phyloP scores from a whole-genome alignment of 768 basidiomycete species.

The Amanita muscaria region DNA sequence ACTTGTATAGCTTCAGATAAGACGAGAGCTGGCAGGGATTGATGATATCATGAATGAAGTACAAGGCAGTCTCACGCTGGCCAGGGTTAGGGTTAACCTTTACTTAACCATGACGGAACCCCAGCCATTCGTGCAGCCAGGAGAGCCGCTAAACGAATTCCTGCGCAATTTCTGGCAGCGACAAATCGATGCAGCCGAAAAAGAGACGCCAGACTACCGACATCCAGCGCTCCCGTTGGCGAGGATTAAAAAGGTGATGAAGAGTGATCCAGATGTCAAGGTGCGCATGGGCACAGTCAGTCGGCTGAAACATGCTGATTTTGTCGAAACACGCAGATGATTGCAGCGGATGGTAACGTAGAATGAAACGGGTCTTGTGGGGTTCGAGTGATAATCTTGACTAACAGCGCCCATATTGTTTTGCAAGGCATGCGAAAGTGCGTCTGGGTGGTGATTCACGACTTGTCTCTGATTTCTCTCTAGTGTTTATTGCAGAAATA shows the following conservation, averaged over 20 bases:
- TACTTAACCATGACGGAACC: constrained; percentile 14
- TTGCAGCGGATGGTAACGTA: constrained; percentile 81
- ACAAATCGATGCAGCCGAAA: constrained; percentile 79
- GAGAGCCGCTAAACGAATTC: constrained; percentile 82
- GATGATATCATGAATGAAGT: too few relatives aligned
- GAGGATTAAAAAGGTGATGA: constrained; percentile 98
- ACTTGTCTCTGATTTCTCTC: background rate
- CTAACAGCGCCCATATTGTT: constrained; percentile 81
- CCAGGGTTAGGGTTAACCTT: too few relatives aligned
- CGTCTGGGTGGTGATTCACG: constrained; percentile 24
- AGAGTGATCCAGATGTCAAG: constrained; percentile 95
- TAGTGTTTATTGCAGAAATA: constrained; percentile 96
- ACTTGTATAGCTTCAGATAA: too few relatives aligned
- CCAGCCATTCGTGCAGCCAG: constrained; percentile 69
- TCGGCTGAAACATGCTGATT: too few relatives aligned
- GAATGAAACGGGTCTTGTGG: constrained; percentile 8
- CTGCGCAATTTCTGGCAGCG: constrained; percentile 85
- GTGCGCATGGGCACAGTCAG: too few relatives aligned
- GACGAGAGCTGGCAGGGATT: too few relatives aligned
- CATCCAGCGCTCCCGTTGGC: constrained; percentile 89
- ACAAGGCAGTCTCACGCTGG: too few relatives aligned
- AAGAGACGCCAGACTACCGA: constrained; percentile 80
- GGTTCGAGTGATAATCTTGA: background rate
- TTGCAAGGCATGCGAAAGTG: constrained; percentile 98
- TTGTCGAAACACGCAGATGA: constrained; percentile 72